phyloP scores from a whole-genome alignment of 2,329 filamentous ascomycete species.

The Remersonia thermophila region DNA sequence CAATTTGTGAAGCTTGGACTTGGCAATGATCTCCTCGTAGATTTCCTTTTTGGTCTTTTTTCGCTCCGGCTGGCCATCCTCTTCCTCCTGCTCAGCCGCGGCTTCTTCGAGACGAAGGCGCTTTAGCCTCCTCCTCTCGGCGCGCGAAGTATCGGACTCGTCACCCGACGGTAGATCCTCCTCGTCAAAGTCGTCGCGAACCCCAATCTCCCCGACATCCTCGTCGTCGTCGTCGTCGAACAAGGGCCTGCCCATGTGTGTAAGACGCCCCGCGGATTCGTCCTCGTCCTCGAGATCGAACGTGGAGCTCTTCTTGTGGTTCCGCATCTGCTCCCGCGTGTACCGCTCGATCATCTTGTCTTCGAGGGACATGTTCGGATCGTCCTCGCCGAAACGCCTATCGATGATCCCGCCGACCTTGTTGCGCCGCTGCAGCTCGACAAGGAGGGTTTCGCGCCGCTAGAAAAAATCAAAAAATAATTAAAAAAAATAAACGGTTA shows the following conservation, averaged over 20 bases:
- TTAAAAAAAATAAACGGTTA: background rate
- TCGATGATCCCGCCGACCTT: slow-evolving; percentile 90
- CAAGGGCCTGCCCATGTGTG: slow-evolving; percentile 70
- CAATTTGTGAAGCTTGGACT: slow-evolving; percentile 91
- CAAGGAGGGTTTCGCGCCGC: slow-evolving; percentile 71
- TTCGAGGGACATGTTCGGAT: slow-evolving; percentile 85
- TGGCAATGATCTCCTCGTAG: slow-evolving; percentile 95
- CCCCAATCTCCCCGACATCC: no score
- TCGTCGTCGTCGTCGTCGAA: slow-evolving; percentile 49
- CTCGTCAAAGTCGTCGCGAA: slow-evolving; percentile 71
- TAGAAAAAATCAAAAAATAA: slow-evolving; percentile 21
- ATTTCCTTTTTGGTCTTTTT: slow-evolving; percentile 96
- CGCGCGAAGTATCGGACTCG: slow-evolving; percentile 40
- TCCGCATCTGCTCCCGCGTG: slow-evolving; percentile 70
- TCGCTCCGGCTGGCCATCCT: slow-evolving; percentile 53
- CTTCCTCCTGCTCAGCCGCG: slow-evolving; percentile 36
- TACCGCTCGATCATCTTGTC: slow-evolving; percentile 87
- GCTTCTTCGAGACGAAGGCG: slow-evolving; percentile 40
- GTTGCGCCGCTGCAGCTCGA: slow-evolving; percentile 78
- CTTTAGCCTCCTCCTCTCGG: slow-evolving; percentile 43
- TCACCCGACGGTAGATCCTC: slow-evolving; percentile 53
- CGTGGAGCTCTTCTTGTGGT: slow-evolving; percentile 62
- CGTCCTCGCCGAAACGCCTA: slow-evolving; percentile 88
- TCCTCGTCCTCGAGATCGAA: slow-evolving; percentile 85
- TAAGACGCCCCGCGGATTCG: slow-evolving; percentile 54